A percentile compares a stretch with the other conserved stretches of the same genome.
Conservation (phyloP, 805 yeast genomes). For the Wickerhamiella azyma region DNA sequence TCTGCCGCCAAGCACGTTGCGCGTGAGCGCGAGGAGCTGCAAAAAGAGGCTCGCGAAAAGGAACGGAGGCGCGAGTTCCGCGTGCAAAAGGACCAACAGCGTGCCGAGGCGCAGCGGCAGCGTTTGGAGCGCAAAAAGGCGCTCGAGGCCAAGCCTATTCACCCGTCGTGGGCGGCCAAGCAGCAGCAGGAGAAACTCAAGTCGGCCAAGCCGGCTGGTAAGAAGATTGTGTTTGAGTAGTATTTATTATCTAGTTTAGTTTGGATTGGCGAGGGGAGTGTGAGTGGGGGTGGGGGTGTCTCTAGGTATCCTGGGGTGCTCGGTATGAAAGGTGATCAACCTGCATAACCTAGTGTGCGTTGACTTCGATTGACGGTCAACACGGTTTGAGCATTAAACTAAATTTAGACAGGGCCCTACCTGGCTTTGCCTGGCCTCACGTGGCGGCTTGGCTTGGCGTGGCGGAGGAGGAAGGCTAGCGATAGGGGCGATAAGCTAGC, state of each 20-base stretch:
- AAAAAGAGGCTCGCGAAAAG: constrained; percentile 33
- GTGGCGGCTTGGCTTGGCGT: too few species aligned
- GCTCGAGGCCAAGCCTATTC: constrained; percentile 33
- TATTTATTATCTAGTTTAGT: background rate
- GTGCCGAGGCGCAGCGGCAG: constrained; percentile 2
- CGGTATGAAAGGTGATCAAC: too few species aligned
- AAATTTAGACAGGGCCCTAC: too few species aligned
- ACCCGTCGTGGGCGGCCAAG: constrained; percentile 99
- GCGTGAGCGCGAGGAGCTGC: constrained; percentile 43
- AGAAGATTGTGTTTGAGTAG: constrained; percentile 63
- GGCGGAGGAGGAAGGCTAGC: too few species aligned
- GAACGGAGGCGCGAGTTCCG: constrained; percentile 11
- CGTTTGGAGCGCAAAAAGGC: constrained; percentile 21
- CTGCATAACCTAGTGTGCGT: too few species aligned
- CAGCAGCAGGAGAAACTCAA: constrained; percentile 55
- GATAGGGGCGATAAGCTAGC: too few species aligned
- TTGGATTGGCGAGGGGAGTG: too few species aligned
- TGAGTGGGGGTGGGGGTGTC: too few species aligned
- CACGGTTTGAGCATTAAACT: too few species aligned
- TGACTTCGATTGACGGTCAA: too few species aligned
- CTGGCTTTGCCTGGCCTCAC: too few species aligned
- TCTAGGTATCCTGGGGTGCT: too few species aligned
- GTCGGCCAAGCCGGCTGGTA: constrained; percentile 64
- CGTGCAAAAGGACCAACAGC: constrained; percentile 8
- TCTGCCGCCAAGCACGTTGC: constrained; percentile 67